These are phyloP conservation scores for Carpinus fangiana DNA, from an alignment of 306 rosid species.

Conservation along the genomic window DNA sequence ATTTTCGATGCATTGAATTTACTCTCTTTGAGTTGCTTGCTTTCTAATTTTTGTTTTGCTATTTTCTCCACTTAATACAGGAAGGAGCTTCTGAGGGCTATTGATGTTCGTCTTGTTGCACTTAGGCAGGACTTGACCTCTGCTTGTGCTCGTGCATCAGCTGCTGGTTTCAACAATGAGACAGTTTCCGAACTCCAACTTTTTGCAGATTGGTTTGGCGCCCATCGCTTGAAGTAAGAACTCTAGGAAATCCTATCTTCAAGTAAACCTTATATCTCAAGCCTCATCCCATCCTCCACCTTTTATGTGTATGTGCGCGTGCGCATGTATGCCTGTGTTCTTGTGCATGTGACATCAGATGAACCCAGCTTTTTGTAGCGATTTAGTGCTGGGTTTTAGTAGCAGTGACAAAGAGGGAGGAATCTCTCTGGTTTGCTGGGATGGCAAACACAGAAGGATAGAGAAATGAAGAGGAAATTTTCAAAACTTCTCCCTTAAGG, in stretches of 20 bases:
- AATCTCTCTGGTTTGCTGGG: slow-evolving; percentile 2
- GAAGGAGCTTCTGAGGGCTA: slow-evolving; percentile 92
- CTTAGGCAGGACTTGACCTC: slow-evolving; percentile 77
- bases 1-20: neutral
- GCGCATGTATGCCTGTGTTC: neutral
- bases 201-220: slow-evolving; percentile 80
- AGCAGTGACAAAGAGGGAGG: slow-evolving; percentile 7
- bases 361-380: neutral
- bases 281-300: neutral
- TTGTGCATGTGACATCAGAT: neutral
- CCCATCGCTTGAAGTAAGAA: slow-evolving; percentile 72
- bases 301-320: neutral
- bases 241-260: slow-evolving; percentile 17
- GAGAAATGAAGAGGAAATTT: neutral
- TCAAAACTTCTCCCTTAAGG: neutral
- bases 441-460: neutral
- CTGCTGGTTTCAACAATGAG: slow-evolving; percentile 77
- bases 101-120: slow-evolving; percentile 81
- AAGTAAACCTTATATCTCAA: slow-evolving; percentile 1
- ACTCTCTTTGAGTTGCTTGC: neutral
- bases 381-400: neutral
- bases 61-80: slow-evolving; percentile 40
- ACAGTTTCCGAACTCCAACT: slow-evolving; percentile 69
- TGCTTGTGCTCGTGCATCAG: slow-evolving; percentile 79
- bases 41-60: neutral